These are phyloP conservation scores for Angomonas desouzai DNA, from an alignment of 208 protist species.

Conservation along the genomic window DNA sequence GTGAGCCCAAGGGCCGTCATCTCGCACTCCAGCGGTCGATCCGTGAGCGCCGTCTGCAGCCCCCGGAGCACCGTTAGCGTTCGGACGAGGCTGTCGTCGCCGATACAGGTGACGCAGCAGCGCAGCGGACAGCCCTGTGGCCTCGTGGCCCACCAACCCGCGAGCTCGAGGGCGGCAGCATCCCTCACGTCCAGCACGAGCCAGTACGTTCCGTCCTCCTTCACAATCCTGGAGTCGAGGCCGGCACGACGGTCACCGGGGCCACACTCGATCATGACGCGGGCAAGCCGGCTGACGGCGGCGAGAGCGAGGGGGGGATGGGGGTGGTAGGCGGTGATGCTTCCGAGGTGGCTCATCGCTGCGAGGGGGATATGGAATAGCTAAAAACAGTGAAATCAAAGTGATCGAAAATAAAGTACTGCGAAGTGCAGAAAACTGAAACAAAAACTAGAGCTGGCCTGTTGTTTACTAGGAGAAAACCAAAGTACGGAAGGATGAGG, in stretches of 20 bases:
- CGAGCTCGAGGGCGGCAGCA: not conserved
- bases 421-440: no score
- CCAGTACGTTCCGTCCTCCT: no score
- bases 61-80: not conserved
- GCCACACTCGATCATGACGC: not conserved
- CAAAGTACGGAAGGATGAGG: no score
- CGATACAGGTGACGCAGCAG: not conserved
- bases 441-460: no score
- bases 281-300: not conserved
- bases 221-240: no score
- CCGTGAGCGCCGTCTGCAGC: not conserved
- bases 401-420: no score
- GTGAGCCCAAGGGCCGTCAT: not conserved
- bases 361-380: no score
- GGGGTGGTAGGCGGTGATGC: no score
- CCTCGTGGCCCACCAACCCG: not conserved
- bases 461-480: no score
- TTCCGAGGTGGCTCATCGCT: no score
- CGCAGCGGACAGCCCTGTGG: not conserved
- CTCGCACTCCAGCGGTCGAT: not conserved
- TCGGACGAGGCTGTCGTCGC: not conserved
- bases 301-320: not conserved
- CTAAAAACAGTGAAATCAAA: no score
- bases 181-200: no score
- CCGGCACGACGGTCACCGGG: not conserved